A percentile compares a stretch with the other conserved stretches of the same genome.
These are phyloP conservation scores for Euphrasia confusa DNA, from an alignment of 257 asterid genomes.

Conservation along the genomic window DNA sequence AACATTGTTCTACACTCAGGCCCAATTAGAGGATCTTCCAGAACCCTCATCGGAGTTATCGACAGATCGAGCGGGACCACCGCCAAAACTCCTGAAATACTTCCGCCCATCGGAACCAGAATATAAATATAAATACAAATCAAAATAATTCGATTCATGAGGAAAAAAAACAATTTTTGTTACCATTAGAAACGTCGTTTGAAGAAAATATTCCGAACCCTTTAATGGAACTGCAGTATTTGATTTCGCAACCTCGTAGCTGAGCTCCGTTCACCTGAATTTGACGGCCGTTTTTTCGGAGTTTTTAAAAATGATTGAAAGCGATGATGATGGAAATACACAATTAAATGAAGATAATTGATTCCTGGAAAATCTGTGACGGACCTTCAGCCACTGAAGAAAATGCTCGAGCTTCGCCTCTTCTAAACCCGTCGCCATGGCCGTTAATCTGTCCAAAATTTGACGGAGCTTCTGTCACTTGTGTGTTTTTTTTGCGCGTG, in stretches of 20 bases:
- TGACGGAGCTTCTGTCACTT: too few relatives aligned
- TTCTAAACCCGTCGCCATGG: neutral
- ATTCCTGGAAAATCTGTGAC: neutral
- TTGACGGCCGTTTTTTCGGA: slow-evolving; percentile 12
- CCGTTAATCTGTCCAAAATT: neutral
- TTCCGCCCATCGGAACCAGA: too few relatives aligned
- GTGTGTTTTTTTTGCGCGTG: too few relatives aligned
- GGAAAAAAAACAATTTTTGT: neutral
- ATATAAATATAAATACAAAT: too few relatives aligned
- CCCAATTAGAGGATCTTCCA: slow-evolving; percentile 83
- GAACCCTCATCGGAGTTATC: slow-evolving; percentile 90
- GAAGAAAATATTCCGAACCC: slow-evolving; percentile 78
- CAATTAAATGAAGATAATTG: neutral
- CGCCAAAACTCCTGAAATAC: slow-evolving; percentile 47
- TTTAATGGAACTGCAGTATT: slow-evolving; percentile 63
- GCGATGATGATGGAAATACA: neutral
- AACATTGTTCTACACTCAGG: slow-evolving; percentile 76
- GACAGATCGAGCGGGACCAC: slow-evolving; percentile 85
- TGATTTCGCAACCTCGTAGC: slow-evolving; percentile 68
- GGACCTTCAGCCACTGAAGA: slow-evolving; percentile 2
- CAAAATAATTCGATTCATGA: neutral
- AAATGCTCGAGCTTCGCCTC: neutral
- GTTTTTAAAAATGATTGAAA: neutral
- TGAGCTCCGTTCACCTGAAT: slow-evolving; percentile 74
- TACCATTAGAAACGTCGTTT: slow-evolving; percentile 57